Evolutionary conservation across 257 asterid genomes (phyloP).

Genomic region (Mitragyna speciosa): DNA sequence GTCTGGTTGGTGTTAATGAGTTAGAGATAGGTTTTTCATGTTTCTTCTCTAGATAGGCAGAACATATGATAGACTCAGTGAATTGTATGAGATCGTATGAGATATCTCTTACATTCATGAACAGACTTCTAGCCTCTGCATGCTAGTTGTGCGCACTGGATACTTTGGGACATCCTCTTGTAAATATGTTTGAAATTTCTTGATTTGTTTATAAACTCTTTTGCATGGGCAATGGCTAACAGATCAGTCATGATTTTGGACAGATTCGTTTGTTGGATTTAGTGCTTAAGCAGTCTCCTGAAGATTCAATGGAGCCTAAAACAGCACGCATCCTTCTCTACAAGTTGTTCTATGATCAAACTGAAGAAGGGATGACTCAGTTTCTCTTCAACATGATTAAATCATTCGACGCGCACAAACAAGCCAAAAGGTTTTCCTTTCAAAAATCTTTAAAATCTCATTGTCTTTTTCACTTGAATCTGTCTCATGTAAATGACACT

Average conservation of each 20-base stretch:
- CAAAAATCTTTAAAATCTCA: not conserved
- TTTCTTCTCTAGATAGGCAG: too few relatives aligned
- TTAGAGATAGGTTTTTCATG: too few relatives aligned
- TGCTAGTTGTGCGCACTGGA: not conserved
- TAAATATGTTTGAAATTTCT: not conserved
- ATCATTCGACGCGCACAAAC: constrained; percentile 83
- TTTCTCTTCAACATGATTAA: constrained; percentile 81
- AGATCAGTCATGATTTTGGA: constrained; percentile 31
- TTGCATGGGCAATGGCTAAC: constrained; percentile 24
- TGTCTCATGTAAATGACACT: not conserved
- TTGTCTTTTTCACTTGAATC: not conserved
- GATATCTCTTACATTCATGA: too few relatives aligned
- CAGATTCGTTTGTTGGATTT: constrained; percentile 90
- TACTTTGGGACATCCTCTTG: not conserved
- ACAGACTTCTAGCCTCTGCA: too few relatives aligned
- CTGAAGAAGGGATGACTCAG: constrained; percentile 93
- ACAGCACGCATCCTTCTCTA: constrained; percentile 89
- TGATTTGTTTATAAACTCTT: not conserved
- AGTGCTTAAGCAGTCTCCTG: constrained; percentile 74
- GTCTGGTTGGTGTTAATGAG: too few relatives aligned
- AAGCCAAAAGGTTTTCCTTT: constrained; percentile 68
- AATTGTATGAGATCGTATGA: too few relatives aligned
- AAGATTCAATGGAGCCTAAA: constrained; percentile 85
- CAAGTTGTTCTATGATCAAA: constrained; percentile 97
- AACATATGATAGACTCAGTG: too few relatives aligned